These are phyloP conservation scores for Atkinsonella texensis DNA, from an alignment of 2,329 filamentous ascomycete species.

Conservation along the genomic window DNA sequence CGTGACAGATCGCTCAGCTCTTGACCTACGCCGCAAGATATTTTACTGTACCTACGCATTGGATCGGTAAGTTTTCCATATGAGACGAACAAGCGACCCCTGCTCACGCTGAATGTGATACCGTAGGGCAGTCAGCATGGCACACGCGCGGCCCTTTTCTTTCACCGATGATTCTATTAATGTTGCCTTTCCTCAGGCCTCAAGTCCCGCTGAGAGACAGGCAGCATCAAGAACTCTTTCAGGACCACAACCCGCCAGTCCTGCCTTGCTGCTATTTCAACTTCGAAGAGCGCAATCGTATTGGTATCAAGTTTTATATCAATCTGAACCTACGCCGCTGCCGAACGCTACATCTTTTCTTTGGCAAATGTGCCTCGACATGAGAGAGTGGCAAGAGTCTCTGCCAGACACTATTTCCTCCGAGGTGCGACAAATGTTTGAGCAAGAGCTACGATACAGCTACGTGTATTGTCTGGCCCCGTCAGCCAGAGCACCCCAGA, in stretches of 20 bases:
- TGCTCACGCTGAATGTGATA: conserved; percentile 10
- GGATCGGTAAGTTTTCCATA: conserved; percentile 50
- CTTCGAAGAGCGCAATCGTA: conserved; percentile 76
- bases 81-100: not conserved
- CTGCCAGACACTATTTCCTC: conserved; percentile 54
- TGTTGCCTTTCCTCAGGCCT: conserved; percentile 58
- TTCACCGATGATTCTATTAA: conserved; percentile 84
- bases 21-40: conserved; percentile 70
- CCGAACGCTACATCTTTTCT: conserved; percentile 58
- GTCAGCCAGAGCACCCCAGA: conserved; percentile 57
- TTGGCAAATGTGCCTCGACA: conserved; percentile 63
- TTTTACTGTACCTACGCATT: conserved; percentile 88
- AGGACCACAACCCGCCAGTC: conserved; percentile 44
- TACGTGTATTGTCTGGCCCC: conserved; percentile 83
- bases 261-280: conserved; percentile 67
- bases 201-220: conserved; percentile 29
- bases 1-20: conserved; percentile 50
- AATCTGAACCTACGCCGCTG: conserved; percentile 58
- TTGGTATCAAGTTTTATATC: conserved; percentile 84
- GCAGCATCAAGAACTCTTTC: conserved; percentile 29
- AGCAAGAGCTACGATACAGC: conserved; percentile 81
- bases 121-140: conserved; percentile 70
- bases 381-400: conserved; percentile 71
- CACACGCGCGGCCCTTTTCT: conserved; percentile 77
- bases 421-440: conserved; percentile 63